A percentile compares a stretch with the other conserved stretches of the same genome.
Conservation (phyloP, 495 filamentous ascomycete species). For the Penicillium cataractarum region DNA sequence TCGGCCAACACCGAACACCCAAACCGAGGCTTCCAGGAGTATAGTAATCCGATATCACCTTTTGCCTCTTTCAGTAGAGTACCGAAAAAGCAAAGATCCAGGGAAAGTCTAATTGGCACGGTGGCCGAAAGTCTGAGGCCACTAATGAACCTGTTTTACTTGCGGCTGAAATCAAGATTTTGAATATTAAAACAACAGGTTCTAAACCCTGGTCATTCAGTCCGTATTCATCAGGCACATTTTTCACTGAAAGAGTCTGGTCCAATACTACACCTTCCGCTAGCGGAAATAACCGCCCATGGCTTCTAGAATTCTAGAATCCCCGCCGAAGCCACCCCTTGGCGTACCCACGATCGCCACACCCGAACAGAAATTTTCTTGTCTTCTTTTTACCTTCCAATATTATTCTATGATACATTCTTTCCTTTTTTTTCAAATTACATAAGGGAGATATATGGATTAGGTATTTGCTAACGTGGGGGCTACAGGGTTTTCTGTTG, state of each 20-base stretch:
- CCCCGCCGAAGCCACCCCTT: conserved; percentile 25
- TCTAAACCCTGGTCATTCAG: background rate
- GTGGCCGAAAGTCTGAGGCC: background rate
- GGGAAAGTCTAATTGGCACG: background rate
- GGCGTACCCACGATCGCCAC: conserved; percentile 24
- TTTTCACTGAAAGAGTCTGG: background rate
- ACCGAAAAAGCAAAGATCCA: background rate
- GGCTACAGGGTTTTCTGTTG: background rate
- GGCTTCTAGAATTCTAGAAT: conserved; percentile 37
- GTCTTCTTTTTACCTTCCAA: background rate
- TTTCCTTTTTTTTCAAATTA: background rate
- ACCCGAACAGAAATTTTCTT: conserved; percentile 8
- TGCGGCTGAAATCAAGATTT: conserved; percentile 5
- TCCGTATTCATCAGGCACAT: background rate
- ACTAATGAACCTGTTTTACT: background rate
- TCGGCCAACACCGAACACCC: background rate
- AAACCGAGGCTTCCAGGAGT: background rate
- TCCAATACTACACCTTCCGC: background rate
- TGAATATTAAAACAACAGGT: too few species aligned
- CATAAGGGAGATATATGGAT: background rate
- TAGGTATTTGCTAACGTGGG: background rate
- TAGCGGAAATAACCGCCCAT: conserved; percentile 11
- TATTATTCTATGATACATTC: background rate
- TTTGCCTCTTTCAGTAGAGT: background rate
- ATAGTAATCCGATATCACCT: background rate